Evolutionary conservation across 495 filamentous ascomycete genomes (phyloP).

Genomic region (Penicillium bialowiezense): DNA sequence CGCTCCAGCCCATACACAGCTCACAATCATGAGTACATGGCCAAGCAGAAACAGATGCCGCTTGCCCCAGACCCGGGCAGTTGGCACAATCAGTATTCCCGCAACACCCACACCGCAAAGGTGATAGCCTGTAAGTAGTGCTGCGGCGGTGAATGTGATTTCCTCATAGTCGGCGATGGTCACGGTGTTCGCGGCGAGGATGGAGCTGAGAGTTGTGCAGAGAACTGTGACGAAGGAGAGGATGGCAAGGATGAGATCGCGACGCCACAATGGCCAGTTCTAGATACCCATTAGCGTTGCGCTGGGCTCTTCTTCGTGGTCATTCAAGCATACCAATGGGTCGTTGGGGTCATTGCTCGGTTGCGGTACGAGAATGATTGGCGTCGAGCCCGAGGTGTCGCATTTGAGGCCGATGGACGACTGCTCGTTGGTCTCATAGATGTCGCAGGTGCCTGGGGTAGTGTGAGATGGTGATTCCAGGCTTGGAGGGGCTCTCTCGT

Average conservation of each 20-base stretch:
- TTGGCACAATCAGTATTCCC: constrained; percentile 79
- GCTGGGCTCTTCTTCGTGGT: constrained; percentile 6
- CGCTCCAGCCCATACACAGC: constrained; percentile 76
- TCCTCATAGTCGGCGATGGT: constrained; percentile 60
- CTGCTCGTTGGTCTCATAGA: constrained; percentile 52
- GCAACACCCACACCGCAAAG: constrained; percentile 79
- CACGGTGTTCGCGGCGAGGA: constrained; percentile 84
- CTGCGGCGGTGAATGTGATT: constrained; percentile 64
- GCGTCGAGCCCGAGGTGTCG: constrained; percentile 61
- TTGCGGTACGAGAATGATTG: constrained; percentile 75
- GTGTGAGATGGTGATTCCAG: background rate
- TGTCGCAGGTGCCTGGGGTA: constrained; percentile 60
- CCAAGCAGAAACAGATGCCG: constrained; percentile 84
- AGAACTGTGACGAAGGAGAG: constrained; percentile 79
- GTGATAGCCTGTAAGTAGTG: constrained; percentile 83
- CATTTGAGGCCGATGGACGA: constrained; percentile 58
- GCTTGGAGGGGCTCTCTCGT: constrained; percentile 7
- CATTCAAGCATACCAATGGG: constrained; percentile 52
- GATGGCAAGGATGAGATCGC: constrained; percentile 74
- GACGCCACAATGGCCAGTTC: constrained; percentile 91
- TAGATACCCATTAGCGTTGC: constrained; percentile 21
- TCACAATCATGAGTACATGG: constrained; percentile 66
- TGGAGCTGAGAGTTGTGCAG: constrained; percentile 73
- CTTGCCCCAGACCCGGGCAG: constrained; percentile 89
- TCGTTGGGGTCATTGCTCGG: constrained; percentile 81